Base-by-base conservation (phyloP, 169 alveolate genomes). In the Plasmodium cynomolgi region DNA sequence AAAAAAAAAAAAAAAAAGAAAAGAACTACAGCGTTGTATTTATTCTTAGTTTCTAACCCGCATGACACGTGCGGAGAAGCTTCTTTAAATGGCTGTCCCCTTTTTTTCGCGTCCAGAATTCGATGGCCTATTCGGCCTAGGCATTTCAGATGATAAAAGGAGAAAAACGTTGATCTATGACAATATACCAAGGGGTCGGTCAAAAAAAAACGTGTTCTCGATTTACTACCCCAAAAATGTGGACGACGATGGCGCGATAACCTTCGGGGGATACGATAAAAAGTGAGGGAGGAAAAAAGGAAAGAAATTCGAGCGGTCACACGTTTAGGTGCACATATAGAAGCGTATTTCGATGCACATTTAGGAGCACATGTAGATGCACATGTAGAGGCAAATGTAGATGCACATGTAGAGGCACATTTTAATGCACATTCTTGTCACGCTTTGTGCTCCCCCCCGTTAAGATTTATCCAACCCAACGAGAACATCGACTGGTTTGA, bases 71-170 rank as follows among this genome's bases (percentile, higher is more conserved):
- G 20, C 34, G 73, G 26, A 23, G 11, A 84, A 34, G 34, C 31
- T 71, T 44, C 20, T 37, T 15, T 37, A n/a, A 47, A 71, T n/a
- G 39, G 68, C 37, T 47, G 23, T 80, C 71, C 56, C 58, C 6
- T 23, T 68, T 47, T 62, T 83, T 83, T 84, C 37, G 29, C 73
- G n/a, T 20, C 31, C 31, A 90, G 94, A 79, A 90, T 90, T 90
- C 37, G 94, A 90, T 80, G 94, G 94, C 13, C 58, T 90, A 68
- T 90, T 90, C 71, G 94, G 94, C 26, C 74, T 90, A 80, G 94
- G 94, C 29, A 90, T 90, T 90, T 90, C 91, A 58, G 90, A 90
- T 33, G 85, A 90, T 44, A 44, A 56, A n/a, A 90, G n/a, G 74
- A 80, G 54, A 54, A 90, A 90, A 80, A 26, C 44, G 11, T 23